phyloP scores from a whole-genome alignment of 1,284 basidiomycete species.

The Austropuccinia psidii region DNA sequence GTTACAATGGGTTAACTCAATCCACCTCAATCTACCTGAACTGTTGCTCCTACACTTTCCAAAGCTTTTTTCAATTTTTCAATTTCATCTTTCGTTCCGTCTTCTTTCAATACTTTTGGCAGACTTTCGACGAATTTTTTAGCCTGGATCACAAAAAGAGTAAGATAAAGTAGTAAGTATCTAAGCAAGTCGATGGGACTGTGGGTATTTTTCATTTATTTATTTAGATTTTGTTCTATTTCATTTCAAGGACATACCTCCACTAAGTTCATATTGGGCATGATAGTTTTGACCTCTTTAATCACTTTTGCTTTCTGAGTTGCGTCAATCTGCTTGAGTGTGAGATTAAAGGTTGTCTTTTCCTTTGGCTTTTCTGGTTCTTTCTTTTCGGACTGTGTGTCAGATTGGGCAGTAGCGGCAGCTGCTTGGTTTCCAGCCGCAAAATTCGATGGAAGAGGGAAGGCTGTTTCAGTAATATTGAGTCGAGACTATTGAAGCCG shows the following conservation, averaged over 20 bases:
- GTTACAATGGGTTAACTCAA: no score
- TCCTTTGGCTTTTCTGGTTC: constrained; percentile 90
- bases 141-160: constrained; percentile 56
- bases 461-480: constrained; percentile 96
- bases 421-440: constrained; percentile 52
- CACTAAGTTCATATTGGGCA: constrained; percentile 88
- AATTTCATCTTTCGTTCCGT: constrained; percentile 91
- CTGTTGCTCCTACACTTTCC: constrained; percentile 77
- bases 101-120: constrained; percentile 92
- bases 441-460: constrained; percentile 57
- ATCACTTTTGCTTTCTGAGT: constrained; percentile 93
- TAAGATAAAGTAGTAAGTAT: neutral
- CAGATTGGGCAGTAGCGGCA: constrained; percentile 58
- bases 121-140: constrained; percentile 99
- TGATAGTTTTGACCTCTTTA: constrained; percentile 89
- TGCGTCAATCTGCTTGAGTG: constrained; percentile 83
- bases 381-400: constrained; percentile 40
- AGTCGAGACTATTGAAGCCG: constrained; percentile 61
- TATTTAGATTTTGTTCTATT: neutral
- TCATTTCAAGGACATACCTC: constrained; percentile 58
- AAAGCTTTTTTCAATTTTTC: constrained; percentile 91
- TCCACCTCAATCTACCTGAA: constrained; percentile 51
- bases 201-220: neutral
- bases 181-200: no score
- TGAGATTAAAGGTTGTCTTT: constrained; percentile 95